Evolutionary conservation across 2,329 filamentous ascomycete species (phyloP), one percentile per base, ranked within the genome.

Genomic region (Botrytis sinoallii): DNA sequence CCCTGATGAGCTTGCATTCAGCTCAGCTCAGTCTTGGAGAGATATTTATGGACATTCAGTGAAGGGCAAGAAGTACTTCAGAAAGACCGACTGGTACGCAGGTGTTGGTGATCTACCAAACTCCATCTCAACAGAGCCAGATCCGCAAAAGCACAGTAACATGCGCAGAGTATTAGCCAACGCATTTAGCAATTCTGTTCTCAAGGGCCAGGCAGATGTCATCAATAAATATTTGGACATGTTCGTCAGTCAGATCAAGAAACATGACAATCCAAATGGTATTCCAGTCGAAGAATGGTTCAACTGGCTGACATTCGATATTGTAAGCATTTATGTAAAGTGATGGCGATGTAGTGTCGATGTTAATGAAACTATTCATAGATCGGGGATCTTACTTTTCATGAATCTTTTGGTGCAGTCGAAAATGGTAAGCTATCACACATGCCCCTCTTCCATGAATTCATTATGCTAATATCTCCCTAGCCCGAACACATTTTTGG

Each of bases 251-350:
- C 66, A 69, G 32, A 69, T 69, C 32, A 69, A 52, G 8, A 57
- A 57, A 16, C 48, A 69, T 32, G 48, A 59, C 9, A 57, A 57
- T 32, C 35, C 35, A 7, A 16, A 69, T n/a, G 66, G 66, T 42
- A 69, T 69, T 35, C 44, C 48, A 32, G 25, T 69, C 2, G 48
- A 69, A 25, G 66, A 71, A 38, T 71, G 68, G 68, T 71, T 61
- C 5, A 71, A 71, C 22, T 71, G 68, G 68, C n/a, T 71, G 29
- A 71, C 55, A 14, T 71, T 71, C 22, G 68, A 71, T 71, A 63
- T 71, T 52, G 66, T 69, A 32, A 59, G 66, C 1, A 44, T 42
- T 4, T 4, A 2, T 32, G 8, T 59, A n/a, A n/a, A n/a, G n/a
- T 18, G 20, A 5, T 29, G 14, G 7, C 4, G 16, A 2, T 29